A percentile compares a stretch with the other conserved stretches of the same genome.
These are phyloP conservation scores for Phytophthora cajani DNA, from an alignment of 352 stramenopile genomes.

Conservation along the genomic window DNA sequence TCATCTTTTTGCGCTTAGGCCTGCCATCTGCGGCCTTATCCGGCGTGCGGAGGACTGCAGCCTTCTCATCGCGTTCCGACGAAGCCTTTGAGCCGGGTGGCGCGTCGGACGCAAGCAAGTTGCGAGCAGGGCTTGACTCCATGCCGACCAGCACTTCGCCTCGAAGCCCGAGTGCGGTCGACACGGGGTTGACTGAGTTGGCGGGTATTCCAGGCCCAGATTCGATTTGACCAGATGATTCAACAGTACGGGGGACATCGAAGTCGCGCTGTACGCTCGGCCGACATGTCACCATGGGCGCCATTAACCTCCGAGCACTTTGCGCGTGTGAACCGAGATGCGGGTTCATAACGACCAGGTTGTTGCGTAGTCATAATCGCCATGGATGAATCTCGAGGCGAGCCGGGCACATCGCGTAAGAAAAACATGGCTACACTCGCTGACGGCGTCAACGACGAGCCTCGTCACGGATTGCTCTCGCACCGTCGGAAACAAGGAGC, in stretches of 20 bases:
- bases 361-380: conserved; percentile 5
- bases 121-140: conserved; percentile 1
- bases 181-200: not conserved
- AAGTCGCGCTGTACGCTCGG: not conserved
- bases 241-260: not conserved
- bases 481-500: not conserved
- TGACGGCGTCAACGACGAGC: not conserved
- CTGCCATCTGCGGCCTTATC: not conserved
- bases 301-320: not conserved
- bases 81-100: not conserved
- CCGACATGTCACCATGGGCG: too few relatives aligned
- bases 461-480: not conserved
- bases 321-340: not conserved
- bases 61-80: not conserved
- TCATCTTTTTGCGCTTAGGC: conserved; percentile 18
- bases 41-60: not conserved
- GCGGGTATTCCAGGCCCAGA: not conserved
- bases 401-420: not conserved
- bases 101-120: not conserved
- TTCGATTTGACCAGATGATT: conserved; percentile 1
- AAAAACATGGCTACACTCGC: not conserved
- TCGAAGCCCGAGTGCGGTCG: not conserved
- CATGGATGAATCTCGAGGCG: conserved; percentile 17
- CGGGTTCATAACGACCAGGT: not conserved
- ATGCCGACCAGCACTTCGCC: not conserved